These are phyloP conservation scores for Paraconiothyrium sp. DNA, from an alignment of 2,329 filamentous ascomycete genomes.

Conservation along the genomic window DNA sequence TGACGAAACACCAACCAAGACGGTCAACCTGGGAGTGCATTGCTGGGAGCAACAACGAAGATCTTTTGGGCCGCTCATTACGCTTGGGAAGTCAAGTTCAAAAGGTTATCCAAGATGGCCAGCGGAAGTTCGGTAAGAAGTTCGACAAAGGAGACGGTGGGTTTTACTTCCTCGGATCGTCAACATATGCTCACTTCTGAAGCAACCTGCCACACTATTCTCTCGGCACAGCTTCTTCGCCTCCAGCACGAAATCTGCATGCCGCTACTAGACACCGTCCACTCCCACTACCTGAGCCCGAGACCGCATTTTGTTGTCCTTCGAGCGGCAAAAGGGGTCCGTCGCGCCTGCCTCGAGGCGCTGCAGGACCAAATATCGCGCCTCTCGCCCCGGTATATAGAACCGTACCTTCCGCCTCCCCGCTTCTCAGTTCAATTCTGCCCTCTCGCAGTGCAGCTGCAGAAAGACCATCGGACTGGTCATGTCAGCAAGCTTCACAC, in stretches of 20 bases:
- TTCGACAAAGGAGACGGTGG: constrained; percentile 48
- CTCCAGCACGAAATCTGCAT: constrained; percentile 45
- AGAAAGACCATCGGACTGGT: constrained; percentile 34
- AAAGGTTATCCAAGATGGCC: constrained; percentile 38
- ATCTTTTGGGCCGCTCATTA: constrained; percentile 38
- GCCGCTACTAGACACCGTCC: constrained; percentile 40
- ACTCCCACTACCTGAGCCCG: constrained; percentile 27
- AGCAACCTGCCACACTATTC: constrained; percentile 44
- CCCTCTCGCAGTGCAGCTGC: constrained; percentile 40
- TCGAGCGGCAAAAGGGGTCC: constrained; percentile 40
- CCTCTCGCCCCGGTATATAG: constrained; percentile 29
- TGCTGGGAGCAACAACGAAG: constrained; percentile 34
- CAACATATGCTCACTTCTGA: constrained; percentile 24
- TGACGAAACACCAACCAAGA: constrained; percentile 30
- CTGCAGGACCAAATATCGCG: constrained; percentile 42
- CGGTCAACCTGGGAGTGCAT: constrained; percentile 40
- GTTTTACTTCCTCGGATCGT: not conserved
- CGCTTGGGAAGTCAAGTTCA: constrained; percentile 39
- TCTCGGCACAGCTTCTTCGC: constrained; percentile 44
- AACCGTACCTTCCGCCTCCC: constrained; percentile 42
- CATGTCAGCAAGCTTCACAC: constrained; percentile 34
- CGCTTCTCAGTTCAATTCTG: constrained; percentile 48
- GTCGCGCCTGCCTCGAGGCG: constrained; percentile 43
- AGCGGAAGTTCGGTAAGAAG: constrained; percentile 35
- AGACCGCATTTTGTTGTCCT: constrained; percentile 43